Evolutionary conservation across 1,284 basidiomycete genomes (phyloP).

Genomic region (Tilletia setariae): DNA sequence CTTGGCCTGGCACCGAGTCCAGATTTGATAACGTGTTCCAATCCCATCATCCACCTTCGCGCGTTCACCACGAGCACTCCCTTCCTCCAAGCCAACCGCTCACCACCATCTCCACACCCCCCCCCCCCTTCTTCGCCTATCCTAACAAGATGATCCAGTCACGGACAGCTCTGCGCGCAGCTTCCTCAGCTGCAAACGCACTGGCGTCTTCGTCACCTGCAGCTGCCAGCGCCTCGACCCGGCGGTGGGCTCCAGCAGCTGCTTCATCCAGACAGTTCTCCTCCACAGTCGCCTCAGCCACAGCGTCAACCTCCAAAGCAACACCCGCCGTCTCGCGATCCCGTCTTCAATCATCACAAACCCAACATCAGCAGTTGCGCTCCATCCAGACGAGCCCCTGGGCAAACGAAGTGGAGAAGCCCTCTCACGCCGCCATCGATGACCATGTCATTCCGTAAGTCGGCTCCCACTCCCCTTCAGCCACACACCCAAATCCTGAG

Average conservation of each 20-base stretch:
- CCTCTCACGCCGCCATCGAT: slow-evolving; percentile 17
- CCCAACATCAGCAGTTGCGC: not conserved
- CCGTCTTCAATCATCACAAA: not conserved
- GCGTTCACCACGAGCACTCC: too few species aligned
- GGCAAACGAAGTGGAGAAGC: slow-evolving; percentile 18
- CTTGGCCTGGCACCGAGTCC: too few species aligned
- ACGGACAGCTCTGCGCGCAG: not conserved
- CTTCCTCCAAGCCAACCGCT: not conserved
- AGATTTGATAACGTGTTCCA: too few species aligned
- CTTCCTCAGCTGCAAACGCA: too few species aligned
- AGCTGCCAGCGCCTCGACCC: too few species aligned
- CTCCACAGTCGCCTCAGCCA: not conserved
- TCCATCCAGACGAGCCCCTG: slow-evolving; percentile 3
- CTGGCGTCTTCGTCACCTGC: too few species aligned
- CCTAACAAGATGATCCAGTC: slow-evolving; percentile 5
- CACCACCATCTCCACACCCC: not conserved
- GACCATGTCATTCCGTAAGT: slow-evolving; percentile 17
- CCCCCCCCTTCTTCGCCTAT: not conserved
- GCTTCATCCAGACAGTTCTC: too few species aligned
- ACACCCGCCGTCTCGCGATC: not conserved
- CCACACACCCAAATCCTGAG: too few species aligned
- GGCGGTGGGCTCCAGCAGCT: too few species aligned
- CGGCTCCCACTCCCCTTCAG: not conserved
- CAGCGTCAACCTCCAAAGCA: not conserved
- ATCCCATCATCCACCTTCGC: too few species aligned